These are phyloP conservation scores for Taphrina flavorubra DNA, from an alignment of 1,139 yeast genomes.

Conservation along the genomic window DNA sequence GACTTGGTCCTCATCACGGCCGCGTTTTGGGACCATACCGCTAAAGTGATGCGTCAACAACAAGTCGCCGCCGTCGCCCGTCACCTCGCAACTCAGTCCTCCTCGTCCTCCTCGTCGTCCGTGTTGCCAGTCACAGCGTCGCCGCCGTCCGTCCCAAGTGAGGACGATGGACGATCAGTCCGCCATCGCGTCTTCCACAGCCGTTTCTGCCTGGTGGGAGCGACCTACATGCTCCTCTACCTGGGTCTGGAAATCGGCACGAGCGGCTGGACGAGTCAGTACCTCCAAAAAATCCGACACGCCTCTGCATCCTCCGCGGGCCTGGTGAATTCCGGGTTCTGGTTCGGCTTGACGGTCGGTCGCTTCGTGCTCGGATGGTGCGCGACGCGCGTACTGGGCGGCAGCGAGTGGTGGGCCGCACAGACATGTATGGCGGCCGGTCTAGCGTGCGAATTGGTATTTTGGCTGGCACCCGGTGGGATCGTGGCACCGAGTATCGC, in stretches of 20 bases:
- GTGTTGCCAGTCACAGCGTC: too few relatives aligned
- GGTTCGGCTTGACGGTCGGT: conserved; percentile 73
- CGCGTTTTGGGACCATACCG: conserved; percentile 54
- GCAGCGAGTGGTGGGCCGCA: conserved; percentile 46
- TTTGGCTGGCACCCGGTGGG: conserved; percentile 49
- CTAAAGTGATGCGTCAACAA: conserved; percentile 3
- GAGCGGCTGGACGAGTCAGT: conserved; percentile 77
- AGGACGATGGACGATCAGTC: conserved; percentile 5
- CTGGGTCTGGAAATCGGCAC: conserved; percentile 73
- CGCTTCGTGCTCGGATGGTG: conserved; percentile 57
- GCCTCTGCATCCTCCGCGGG: conserved; percentile 60
- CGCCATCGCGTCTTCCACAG: conserved; percentile 18
- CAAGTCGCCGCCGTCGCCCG: conserved; percentile 6
- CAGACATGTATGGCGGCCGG: conserved; percentile 47
- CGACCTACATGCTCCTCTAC: conserved; percentile 60
- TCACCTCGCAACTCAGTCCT: neutral
- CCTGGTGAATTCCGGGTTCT: conserved; percentile 71
- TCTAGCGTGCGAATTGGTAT: conserved; percentile 47
- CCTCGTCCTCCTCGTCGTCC: too few relatives aligned
- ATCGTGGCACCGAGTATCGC: conserved; percentile 49
- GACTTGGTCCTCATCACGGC: conserved; percentile 51
- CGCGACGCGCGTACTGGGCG: conserved; percentile 48
- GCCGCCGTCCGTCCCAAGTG: too few relatives aligned
- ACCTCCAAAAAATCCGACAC: conserved; percentile 61
- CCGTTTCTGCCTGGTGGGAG: conserved; percentile 41